Percentiles rank a stretch among this genome's conserved stretches.
Evolutionary conservation across 1,284 basidiomycete genomes (phyloP).

Genomic region (Neolentinus lepideus): DNA sequence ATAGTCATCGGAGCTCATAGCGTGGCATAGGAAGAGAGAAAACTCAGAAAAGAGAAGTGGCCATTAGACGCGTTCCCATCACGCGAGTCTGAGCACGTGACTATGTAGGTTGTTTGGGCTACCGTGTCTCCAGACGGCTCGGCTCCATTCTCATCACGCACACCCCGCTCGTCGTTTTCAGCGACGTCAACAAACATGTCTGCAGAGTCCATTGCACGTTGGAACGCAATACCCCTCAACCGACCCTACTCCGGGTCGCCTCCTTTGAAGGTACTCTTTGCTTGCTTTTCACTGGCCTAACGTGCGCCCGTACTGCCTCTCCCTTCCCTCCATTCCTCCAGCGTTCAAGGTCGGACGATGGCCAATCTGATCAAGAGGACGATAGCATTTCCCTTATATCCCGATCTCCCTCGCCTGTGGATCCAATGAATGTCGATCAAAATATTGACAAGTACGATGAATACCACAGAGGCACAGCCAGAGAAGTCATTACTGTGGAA

Average conservation of each 20-base stretch:
- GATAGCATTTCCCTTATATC: constrained; percentile 65
- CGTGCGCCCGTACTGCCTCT: constrained; percentile 2
- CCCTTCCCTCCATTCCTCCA: constrained; percentile 37
- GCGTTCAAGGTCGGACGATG: constrained; percentile 42
- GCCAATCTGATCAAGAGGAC: constrained; percentile 22
- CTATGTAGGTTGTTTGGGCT: neutral
- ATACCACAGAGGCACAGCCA: constrained; percentile 38
- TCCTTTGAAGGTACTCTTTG: constrained; percentile 62
- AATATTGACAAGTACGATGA: constrained; percentile 70
- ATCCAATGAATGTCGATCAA: constrained; percentile 54
- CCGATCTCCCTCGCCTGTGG: constrained; percentile 53
- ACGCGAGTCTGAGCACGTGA: neutral
- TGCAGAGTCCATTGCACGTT: constrained; percentile 52
- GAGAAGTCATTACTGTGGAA: constrained; percentile 69
- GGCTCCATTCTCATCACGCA: neutral
- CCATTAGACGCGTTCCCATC: neutral
- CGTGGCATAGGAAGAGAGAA: constrained; percentile 1
- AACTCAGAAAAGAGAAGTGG: neutral
- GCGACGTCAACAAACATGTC: constrained; percentile 40
- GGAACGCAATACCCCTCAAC: constrained; percentile 60
- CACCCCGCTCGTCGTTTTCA: neutral
- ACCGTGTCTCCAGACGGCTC: neutral
- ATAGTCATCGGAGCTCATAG: constrained; percentile 63
- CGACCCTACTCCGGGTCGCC: constrained; percentile 23
- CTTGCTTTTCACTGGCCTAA: constrained; percentile 27